Conservation (phyloP, 257 asterid genomes). For the Solanum paucissectum region DNA sequence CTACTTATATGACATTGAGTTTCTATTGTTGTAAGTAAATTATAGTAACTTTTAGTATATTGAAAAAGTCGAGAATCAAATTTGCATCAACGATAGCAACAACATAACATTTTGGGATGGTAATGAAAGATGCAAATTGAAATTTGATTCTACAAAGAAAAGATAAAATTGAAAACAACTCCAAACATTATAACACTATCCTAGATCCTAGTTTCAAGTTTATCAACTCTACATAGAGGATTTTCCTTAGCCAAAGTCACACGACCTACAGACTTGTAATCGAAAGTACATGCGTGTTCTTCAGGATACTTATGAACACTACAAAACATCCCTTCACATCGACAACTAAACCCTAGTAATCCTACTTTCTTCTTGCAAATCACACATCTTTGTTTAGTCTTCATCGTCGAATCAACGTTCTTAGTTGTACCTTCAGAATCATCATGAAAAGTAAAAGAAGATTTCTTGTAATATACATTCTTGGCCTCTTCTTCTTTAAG, state of each 20-base stretch:
- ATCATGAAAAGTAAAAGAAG: not conserved
- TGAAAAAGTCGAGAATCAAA: too few species aligned
- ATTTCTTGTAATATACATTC: not conserved
- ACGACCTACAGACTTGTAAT: slow-evolving; percentile 15
- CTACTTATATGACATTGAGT: too few species aligned
- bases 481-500: not conserved
- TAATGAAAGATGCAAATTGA: not conserved
- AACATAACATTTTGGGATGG: not conserved
- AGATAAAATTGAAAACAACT: not conserved
- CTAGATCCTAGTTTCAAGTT: slow-evolving; percentile 10
- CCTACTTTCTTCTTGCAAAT: slow-evolving; percentile 7
- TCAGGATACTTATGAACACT: slow-evolving; percentile 26
- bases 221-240: not conserved
- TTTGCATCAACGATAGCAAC: not conserved
- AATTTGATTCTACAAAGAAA: not conserved
- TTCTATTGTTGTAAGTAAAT: too few species aligned
- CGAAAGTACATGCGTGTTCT: slow-evolving; percentile 14
- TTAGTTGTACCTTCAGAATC: not conserved
- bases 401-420: not conserved
- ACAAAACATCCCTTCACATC: slow-evolving; percentile 24
- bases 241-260: not conserved
- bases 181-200: not conserved
- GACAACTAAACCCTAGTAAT: slow-evolving; percentile 1
- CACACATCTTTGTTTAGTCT: slow-evolving; percentile 6
- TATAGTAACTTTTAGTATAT: too few species aligned